Conservation (phyloP, 148 eudicot species). For the Rhododendron kiyosumense region DNA sequence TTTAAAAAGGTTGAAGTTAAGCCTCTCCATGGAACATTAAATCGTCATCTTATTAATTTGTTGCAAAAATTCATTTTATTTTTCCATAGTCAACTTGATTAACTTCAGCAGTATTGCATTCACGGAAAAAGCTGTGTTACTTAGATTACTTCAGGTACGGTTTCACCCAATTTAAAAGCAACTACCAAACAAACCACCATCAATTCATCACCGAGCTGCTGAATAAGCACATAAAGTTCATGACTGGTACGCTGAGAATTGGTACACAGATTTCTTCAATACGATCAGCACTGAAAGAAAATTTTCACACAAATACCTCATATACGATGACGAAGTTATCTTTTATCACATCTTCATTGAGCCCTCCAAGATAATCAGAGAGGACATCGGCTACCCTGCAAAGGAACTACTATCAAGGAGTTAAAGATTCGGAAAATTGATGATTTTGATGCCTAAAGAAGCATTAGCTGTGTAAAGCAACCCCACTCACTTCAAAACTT, state of each 20-base stretch:
- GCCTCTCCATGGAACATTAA: background rate
- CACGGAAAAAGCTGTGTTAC: background rate
- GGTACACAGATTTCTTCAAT: background rate
- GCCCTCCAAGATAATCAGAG: slow-evolving; percentile 80
- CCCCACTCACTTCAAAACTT: background rate
- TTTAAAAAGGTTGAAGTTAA: background rate
- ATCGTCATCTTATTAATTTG: background rate
- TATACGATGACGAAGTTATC: slow-evolving; percentile 94
- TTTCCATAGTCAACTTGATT: background rate
- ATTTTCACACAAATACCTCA: slow-evolving; percentile 47
- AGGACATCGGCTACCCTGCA: slow-evolving; percentile 96
- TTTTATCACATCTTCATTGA: slow-evolving; percentile 92
- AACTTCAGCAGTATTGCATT: background rate
- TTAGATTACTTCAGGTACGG: background rate
- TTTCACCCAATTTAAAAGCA: background rate
- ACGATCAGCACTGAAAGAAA: background rate
- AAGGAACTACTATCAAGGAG: slow-evolving; percentile 62
- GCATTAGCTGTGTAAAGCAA: background rate
- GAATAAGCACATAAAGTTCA: background rate
- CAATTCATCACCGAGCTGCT: background rate
- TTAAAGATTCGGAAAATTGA: slow-evolving; percentile 11
- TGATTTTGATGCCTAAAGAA: background rate
- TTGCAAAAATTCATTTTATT: background rate
- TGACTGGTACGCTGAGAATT: background rate
- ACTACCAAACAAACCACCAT: background rate